Conservation (phyloP, 192 early-diverging fungal species). For the Coemansia sp. region DNA sequence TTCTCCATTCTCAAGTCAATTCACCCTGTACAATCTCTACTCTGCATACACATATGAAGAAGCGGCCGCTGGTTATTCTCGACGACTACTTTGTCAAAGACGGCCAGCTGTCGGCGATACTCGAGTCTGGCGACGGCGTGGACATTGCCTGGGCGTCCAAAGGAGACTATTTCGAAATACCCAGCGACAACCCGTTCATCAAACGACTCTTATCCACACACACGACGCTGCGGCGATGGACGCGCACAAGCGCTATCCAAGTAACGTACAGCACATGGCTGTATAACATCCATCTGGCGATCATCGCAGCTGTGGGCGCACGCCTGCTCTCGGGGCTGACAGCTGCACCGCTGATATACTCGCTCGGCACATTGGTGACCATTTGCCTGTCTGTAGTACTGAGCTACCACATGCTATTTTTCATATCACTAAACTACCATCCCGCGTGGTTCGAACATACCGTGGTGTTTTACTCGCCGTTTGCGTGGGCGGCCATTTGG, state of each 20-base stretch:
- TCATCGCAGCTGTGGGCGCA: conserved; percentile 23
- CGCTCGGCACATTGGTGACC: conserved; percentile 38
- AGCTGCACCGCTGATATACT: conserved; percentile 28
- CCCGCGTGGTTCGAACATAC: conserved; percentile 40
- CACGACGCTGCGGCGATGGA: conserved; percentile 24
- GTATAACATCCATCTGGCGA: conserved; percentile 31
- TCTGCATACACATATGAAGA: conserved; percentile 19
- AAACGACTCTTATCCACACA: conserved; percentile 27
- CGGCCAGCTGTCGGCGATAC: conserved; percentile 19
- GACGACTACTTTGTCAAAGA: conserved; percentile 50
- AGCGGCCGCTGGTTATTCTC: conserved; percentile 36
- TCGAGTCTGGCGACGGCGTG: conserved; percentile 15
- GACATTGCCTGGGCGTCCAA: conserved; percentile 17
- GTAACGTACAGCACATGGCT: conserved; percentile 50
- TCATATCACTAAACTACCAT: conserved; percentile 35
- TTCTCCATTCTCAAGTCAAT: background rate
- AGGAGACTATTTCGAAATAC: conserved; percentile 32
- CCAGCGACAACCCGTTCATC: conserved; percentile 26
- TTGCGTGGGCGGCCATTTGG: conserved; percentile 52
- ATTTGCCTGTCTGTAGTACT: conserved; percentile 36
- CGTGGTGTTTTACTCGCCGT: conserved; percentile 46
- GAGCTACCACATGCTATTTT: conserved; percentile 44
- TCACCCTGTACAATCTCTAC: background rate
- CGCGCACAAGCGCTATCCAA: conserved; percentile 30
- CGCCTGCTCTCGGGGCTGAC: conserved; percentile 38